Percentiles rank a stretch among this genome's conserved stretches.
These are phyloP conservation scores for Trametes maxima DNA, from an alignment of 768 basidiomycete species.

Conservation along the genomic window DNA sequence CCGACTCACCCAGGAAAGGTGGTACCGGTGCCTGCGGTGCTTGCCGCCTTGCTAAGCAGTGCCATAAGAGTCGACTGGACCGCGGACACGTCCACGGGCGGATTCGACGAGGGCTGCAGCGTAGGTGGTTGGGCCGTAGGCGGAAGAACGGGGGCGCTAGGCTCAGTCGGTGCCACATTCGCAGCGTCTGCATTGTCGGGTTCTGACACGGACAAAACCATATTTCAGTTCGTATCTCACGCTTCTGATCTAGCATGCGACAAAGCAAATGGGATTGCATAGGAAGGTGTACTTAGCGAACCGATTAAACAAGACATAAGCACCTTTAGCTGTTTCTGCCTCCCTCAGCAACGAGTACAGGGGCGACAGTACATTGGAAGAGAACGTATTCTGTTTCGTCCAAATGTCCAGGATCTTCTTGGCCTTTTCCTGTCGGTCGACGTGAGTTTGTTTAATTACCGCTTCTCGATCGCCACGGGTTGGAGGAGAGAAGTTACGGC, in stretches of 20 bases:
- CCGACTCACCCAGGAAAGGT: slow-evolving; percentile 43
- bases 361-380: slow-evolving; percentile 69
- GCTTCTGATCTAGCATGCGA: slow-evolving; percentile 46
- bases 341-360: slow-evolving; percentile 70
- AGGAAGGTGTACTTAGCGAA: slow-evolving; percentile 81
- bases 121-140: slow-evolving; percentile 19
- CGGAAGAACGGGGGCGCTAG: slow-evolving; percentile 23
- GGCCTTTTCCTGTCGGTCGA: slow-evolving; percentile 82
- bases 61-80: slow-evolving; percentile 71
- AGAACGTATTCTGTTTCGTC: slow-evolving; percentile 90
- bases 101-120: slow-evolving; percentile 35
- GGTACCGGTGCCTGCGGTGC: slow-evolving; percentile 35
- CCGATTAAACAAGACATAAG: slow-evolving; percentile 66
- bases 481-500: slow-evolving; percentile 33
- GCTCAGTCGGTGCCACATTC: slow-evolving; percentile 24
- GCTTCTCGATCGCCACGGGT: slow-evolving; percentile 21
- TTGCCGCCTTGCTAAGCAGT: slow-evolving; percentile 67
- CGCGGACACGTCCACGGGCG: slow-evolving; percentile 34
- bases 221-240: slow-evolving; percentile 74
- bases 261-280: slow-evolving; percentile 67
- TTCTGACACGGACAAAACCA: slow-evolving; percentile 59
- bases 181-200: slow-evolving; percentile 38
- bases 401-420: slow-evolving; percentile 98
- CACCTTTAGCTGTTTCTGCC: slow-evolving; percentile 71
- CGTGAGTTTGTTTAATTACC: slow-evolving; percentile 44